Conservation (phyloP, 2,329 filamentous ascomycete species). For the Aspergillus fumigatus region DNA sequence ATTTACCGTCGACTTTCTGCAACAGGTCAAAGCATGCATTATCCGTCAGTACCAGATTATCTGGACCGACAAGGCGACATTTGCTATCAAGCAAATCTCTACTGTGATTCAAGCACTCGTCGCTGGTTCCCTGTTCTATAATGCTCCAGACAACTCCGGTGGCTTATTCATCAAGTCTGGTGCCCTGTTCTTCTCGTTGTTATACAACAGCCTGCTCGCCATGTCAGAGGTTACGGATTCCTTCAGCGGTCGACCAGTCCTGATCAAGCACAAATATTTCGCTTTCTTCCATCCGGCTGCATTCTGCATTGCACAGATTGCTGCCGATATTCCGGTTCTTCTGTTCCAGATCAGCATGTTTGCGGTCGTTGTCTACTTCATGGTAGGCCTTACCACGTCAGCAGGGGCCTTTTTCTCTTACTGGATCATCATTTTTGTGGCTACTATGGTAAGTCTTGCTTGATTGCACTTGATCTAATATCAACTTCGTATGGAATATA, state of each 20-base stretch:
- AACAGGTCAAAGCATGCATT: conserved; percentile 55
- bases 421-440: conserved; percentile 51
- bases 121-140: conserved; percentile 64
- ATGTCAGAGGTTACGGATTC: conserved; percentile 64
- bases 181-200: conserved; percentile 59
- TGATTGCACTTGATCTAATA: neutral
- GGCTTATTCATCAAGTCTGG: conserved; percentile 63
- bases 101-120: conserved; percentile 59
- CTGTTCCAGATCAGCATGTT: conserved; percentile 59
- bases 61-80: conserved; percentile 60
- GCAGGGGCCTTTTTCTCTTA: conserved; percentile 59
- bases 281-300: conserved; percentile 54
- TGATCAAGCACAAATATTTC: conserved; percentile 57
- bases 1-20: conserved; percentile 51
- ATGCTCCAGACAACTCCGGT: conserved; percentile 52
- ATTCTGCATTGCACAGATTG: conserved; percentile 40
- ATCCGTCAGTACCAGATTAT: conserved; percentile 62
- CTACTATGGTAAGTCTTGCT: conserved; percentile 45
- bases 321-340: conserved; percentile 52
- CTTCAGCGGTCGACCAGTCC: conserved; percentile 55
- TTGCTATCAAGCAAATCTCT: conserved; percentile 58
- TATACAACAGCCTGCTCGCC: conserved; percentile 59
- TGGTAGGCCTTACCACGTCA: conserved; percentile 52
- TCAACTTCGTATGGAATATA: neutral
- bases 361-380: conserved; percentile 58